These are phyloP conservation scores for Aaosphaeria arxii DNA, from an alignment of 2,329 filamentous ascomycete species.

Conservation along the genomic window DNA sequence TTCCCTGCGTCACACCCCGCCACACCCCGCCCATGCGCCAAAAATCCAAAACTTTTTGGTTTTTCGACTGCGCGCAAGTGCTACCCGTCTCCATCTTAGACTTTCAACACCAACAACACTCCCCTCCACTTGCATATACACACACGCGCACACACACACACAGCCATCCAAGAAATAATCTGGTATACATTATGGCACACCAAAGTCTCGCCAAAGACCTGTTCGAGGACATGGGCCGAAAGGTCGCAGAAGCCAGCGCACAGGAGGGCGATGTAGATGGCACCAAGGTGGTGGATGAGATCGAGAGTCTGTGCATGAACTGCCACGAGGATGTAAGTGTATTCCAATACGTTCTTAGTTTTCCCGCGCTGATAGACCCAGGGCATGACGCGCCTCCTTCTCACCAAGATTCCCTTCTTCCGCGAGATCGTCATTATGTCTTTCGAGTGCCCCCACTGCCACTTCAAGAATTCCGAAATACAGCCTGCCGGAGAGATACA, in stretches of 20 bases:
- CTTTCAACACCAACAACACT: not conserved
- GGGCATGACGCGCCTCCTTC: conserved; percentile 81
- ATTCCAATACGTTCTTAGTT: not conserved
- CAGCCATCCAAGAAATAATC: no score
- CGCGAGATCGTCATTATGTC: conserved; percentile 97
- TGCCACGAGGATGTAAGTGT: conserved; percentile 47
- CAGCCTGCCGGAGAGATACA: conserved; percentile 91
- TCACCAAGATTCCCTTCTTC: conserved; percentile 95
- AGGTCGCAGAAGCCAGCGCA: conserved; percentile 42
- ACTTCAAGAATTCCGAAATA: conserved; percentile 88
- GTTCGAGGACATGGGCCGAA: conserved; percentile 52
- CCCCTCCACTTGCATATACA: not conserved
- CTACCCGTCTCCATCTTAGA: not conserved
- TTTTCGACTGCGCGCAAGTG: not conserved
- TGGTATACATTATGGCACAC: conserved; percentile 29
- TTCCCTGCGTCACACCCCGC: not conserved
- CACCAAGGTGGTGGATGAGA: conserved; percentile 51
- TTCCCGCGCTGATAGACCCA: conserved; percentile 36
- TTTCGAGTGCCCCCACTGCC: conserved; percentile 87
- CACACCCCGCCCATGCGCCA: not conserved
- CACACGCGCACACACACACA: not conserved
- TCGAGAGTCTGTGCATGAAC: conserved; percentile 55
- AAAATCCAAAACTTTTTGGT: not conserved
- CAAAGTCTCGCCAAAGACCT: conserved; percentile 45
- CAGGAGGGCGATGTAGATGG: conserved; percentile 36